A percentile compares a stretch with the other conserved stretches of the same genome.
Evolutionary conservation across 75 land plant genomes (phyloP).

Genomic region (Cupressus sempervirens): DNA sequence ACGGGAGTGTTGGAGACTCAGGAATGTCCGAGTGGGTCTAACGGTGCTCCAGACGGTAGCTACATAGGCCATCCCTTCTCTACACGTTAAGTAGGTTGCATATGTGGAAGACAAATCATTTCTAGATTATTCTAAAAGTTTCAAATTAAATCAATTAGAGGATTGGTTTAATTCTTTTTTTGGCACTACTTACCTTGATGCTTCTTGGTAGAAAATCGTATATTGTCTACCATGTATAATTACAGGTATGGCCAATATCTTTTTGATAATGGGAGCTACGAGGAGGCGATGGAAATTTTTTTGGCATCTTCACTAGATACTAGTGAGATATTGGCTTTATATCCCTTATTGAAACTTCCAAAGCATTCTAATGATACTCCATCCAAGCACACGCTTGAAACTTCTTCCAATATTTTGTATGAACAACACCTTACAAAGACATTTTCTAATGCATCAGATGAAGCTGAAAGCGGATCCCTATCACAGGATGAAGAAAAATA

Average conservation of each 20-base stretch:
- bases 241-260: slow-evolving; percentile 86
- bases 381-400: slow-evolving; percentile 34
- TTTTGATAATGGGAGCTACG: slow-evolving; percentile 76
- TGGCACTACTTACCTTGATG: too few species aligned
- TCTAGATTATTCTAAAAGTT: too few species aligned
- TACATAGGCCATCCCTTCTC: too few species aligned
- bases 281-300: slow-evolving; percentile 92
- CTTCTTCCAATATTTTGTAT: slow-evolving; percentile 17
- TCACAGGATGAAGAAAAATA: slow-evolving; percentile 38
- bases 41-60: too few species aligned
- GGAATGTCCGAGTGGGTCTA: too few species aligned
- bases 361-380: slow-evolving; percentile 31
- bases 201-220: too few species aligned
- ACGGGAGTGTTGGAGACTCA: too few species aligned
- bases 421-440: slow-evolving; percentile 35
- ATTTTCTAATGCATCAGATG: slow-evolving; percentile 65
- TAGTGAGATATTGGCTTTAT: slow-evolving; percentile 65
- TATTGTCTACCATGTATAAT: too few species aligned
- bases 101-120: too few species aligned
- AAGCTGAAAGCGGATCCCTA: slow-evolving; percentile 34
- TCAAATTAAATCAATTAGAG: too few species aligned
- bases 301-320: slow-evolving; percentile 78
- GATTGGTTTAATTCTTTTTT: too few species aligned
- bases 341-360: slow-evolving; percentile 74
- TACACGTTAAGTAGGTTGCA: too few species aligned